These are phyloP conservation scores for Lichtheimia ornata DNA, from an alignment of 371 early-diverging fungal species.

Conservation along the genomic window DNA sequence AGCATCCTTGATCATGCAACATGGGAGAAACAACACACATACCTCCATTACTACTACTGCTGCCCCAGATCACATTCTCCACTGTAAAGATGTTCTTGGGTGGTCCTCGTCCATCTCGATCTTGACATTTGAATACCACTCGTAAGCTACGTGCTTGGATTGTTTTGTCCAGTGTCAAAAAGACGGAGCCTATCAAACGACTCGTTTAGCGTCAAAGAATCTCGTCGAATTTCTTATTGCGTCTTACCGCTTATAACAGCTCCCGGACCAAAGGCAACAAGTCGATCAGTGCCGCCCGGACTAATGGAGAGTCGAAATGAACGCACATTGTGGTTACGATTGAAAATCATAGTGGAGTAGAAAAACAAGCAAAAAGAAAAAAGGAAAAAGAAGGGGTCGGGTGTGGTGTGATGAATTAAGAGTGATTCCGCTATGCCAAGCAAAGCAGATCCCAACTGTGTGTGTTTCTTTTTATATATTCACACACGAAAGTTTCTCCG, in stretches of 20 bases:
- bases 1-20: background rate
- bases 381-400: background rate
- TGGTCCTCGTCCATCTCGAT: conserved; percentile 6
- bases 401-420: background rate
- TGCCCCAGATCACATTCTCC: conserved; percentile 29
- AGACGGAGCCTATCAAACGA: conserved; percentile 31
- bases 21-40: background rate
- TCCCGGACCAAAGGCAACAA: conserved; percentile 49
- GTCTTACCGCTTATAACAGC: conserved; percentile 44
- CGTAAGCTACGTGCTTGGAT: conserved; percentile 26
- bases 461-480: no score
- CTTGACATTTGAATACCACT: conserved; percentile 39
- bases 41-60: background rate
- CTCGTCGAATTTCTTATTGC: background rate
- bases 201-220: background rate
- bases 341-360: conserved; percentile 18
- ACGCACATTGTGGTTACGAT: conserved; percentile 15
- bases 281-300: conserved; percentile 29
- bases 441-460: no score
- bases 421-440: background rate
- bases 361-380: background rate
- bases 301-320: conserved; percentile 31
- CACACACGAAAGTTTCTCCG: no score
- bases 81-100: conserved; percentile 34
- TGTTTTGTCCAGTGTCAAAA: conserved; percentile 35